Evolutionary conservation across 192 early-diverging fungal genomes (phyloP).

Genomic region (Entomortierella parvispora): DNA sequence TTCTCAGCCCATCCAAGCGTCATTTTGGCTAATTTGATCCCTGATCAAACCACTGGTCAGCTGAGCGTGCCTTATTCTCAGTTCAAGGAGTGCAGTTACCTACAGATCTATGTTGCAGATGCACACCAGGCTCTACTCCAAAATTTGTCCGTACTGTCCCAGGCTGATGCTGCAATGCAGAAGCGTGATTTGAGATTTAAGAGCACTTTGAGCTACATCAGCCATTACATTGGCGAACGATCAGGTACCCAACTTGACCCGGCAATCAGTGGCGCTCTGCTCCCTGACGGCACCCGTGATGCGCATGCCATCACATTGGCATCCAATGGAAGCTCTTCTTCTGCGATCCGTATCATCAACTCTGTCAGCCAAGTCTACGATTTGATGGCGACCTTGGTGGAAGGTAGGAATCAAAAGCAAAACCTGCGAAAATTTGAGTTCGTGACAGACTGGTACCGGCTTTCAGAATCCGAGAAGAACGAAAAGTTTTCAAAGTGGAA

Average conservation of each 20-base stretch:
- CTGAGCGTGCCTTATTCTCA: slow-evolving; percentile 10
- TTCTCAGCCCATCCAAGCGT: slow-evolving; percentile 30
- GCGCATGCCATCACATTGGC: slow-evolving; percentile 18
- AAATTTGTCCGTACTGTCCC: background rate
- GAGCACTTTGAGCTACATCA: slow-evolving; percentile 14
- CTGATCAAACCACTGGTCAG: slow-evolving; percentile 11
- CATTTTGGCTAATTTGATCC: slow-evolving; percentile 18
- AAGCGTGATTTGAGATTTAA: slow-evolving; percentile 38
- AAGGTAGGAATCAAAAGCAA: slow-evolving; percentile 3
- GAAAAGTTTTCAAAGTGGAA: slow-evolving; percentile 44
- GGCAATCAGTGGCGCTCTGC: background rate
- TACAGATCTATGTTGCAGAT: slow-evolving; percentile 38
- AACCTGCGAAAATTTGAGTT: slow-evolving; percentile 40
- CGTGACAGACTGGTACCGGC: slow-evolving; percentile 45
- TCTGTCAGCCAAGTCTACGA: slow-evolving; percentile 45
- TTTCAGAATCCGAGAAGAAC: slow-evolving; percentile 35
- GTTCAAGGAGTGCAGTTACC: slow-evolving; percentile 13
- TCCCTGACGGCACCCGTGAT: background rate
- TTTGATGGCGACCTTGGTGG: slow-evolving; percentile 36
- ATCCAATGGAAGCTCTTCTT: slow-evolving; percentile 31
- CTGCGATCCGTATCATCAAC: slow-evolving; percentile 36
- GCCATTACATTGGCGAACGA: slow-evolving; percentile 39
- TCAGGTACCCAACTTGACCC: slow-evolving; percentile 25
- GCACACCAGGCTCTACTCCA: slow-evolving; percentile 13
- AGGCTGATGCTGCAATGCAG: background rate